These are phyloP conservation scores for Telfairia occidentalis DNA, from an alignment of 331 rosid genomes.

Conservation along the genomic window DNA sequence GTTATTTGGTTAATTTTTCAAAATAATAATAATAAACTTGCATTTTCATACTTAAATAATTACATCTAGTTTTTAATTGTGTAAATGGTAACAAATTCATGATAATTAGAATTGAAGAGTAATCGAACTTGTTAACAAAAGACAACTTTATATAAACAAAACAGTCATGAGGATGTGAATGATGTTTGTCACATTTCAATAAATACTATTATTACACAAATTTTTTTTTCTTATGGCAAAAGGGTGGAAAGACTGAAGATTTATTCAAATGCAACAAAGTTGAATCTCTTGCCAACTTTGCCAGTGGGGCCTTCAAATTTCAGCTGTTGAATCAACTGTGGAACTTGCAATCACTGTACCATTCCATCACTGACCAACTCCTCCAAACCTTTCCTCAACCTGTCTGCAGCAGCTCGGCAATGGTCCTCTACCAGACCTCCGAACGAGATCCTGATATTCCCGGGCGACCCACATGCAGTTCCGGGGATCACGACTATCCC, in stretches of 20 bases:
- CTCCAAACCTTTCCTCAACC: conserved; percentile 65
- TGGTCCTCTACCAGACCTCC: conserved; percentile 73
- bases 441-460: conserved; percentile 72
- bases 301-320: conserved; percentile 25
- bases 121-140: not conserved
- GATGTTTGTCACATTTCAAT: not conserved
- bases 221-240: not conserved
- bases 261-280: conserved; percentile 39
- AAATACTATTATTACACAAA: not conserved
- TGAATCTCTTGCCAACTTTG: conserved; percentile 16
- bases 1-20: too few relatives aligned
- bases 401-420: conserved; percentile 70
- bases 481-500: conserved; percentile 88
- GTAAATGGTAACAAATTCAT: too few relatives aligned
- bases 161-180: not conserved
- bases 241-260: not conserved
- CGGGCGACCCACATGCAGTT: conserved; percentile 61
- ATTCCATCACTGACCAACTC: conserved; percentile 66
- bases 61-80: too few relatives aligned
- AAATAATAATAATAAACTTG: too few relatives aligned
- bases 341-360: conserved; percentile 26
- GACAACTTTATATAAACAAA: not conserved
- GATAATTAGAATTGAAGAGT: not conserved
- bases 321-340: conserved; percentile 5
- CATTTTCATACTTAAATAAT: too few relatives aligned